Conservation (phyloP, 768 basidiomycete species). For the Dictyophora rubrovolvata region DNA sequence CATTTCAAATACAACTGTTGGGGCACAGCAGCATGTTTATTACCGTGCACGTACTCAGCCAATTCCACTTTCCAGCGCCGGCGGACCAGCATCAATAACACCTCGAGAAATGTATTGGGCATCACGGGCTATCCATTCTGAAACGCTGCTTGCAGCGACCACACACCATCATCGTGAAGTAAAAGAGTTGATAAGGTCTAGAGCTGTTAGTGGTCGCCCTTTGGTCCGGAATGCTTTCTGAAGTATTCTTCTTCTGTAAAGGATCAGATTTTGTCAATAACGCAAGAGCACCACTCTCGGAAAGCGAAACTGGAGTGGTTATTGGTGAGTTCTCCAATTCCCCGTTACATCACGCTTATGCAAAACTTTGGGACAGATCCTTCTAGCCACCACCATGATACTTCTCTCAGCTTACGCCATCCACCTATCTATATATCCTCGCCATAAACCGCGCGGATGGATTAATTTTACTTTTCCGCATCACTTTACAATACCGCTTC, state of each 20-base stretch:
- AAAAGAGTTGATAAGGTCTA: background rate
- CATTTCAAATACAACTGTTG: background rate
- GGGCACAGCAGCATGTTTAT: background rate
- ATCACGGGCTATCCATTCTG: slow-evolving; percentile 52
- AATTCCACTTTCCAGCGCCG: slow-evolving; percentile 2
- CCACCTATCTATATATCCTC: background rate
- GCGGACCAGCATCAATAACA: slow-evolving; percentile 14
- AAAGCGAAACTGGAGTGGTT: slow-evolving; percentile 41
- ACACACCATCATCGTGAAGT: slow-evolving; percentile 42
- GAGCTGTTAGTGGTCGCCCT: background rate
- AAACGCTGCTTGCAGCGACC: slow-evolving; percentile 44
- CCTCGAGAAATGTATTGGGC: slow-evolving; percentile 56
- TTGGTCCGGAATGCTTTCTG: background rate
- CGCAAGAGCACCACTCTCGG: slow-evolving; percentile 35
- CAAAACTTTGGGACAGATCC: background rate
- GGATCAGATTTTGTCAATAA: slow-evolving; percentile 33
- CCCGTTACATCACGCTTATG: slow-evolving; percentile 4
- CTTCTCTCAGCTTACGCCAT: slow-evolving; percentile 6
- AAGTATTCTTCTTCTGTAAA: slow-evolving; percentile 15
- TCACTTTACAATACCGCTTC: slow-evolving; percentile 69
- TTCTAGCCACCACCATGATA: slow-evolving; percentile 10
- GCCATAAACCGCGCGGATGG: slow-evolving; percentile 1
- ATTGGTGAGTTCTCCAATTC: slow-evolving; percentile 31
- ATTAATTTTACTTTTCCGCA: slow-evolving; percentile 27
- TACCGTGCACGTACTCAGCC: background rate